Evolutionary conservation across 2,329 filamentous ascomycete genomes (phyloP).

Genomic region (Madurella mycetomatis): DNA sequence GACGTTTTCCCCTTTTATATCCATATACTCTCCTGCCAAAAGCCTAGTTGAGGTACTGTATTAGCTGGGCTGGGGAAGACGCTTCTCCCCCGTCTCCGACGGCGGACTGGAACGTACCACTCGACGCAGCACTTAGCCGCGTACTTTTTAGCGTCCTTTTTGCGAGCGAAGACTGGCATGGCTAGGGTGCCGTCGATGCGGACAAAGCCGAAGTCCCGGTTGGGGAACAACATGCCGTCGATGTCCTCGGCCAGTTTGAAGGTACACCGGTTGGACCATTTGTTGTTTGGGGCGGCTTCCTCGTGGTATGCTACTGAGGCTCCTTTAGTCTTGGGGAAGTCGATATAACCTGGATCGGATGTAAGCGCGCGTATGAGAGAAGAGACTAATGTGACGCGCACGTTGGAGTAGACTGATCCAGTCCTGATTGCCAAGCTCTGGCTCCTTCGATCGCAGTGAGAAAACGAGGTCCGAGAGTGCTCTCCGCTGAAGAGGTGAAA

Average conservation of each 20-base stretch:
- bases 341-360: constrained; percentile 8
- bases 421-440: constrained; percentile 29
- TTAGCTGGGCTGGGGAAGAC: too few species aligned
- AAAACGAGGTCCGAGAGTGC: constrained; percentile 40
- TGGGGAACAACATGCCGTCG: constrained; percentile 25
- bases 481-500: constrained; percentile 37
- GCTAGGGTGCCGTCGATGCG: constrained; percentile 19
- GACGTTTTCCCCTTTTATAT: constrained; percentile 20
- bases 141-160: constrained; percentile 52
- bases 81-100: neutral
- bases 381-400: constrained; percentile 14
- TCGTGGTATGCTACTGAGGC: constrained; percentile 19
- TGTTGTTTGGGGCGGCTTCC: neutral
- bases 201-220: constrained; percentile 27
- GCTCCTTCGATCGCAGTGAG: constrained; percentile 16
- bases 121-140: constrained; percentile 46
- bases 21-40: constrained; percentile 27
- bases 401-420: constrained; percentile 39
- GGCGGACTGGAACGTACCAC: constrained; percentile 23
- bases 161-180: constrained; percentile 39
- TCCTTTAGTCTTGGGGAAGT: neutral
- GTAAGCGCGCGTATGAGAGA: neutral
- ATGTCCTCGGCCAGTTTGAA: neutral
- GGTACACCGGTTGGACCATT: neutral
- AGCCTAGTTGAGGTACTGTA: neutral